These are phyloP conservation scores for Globisporangium paroecandrum DNA, from an alignment of 352 stramenopile genomes.

Conservation along the genomic window DNA sequence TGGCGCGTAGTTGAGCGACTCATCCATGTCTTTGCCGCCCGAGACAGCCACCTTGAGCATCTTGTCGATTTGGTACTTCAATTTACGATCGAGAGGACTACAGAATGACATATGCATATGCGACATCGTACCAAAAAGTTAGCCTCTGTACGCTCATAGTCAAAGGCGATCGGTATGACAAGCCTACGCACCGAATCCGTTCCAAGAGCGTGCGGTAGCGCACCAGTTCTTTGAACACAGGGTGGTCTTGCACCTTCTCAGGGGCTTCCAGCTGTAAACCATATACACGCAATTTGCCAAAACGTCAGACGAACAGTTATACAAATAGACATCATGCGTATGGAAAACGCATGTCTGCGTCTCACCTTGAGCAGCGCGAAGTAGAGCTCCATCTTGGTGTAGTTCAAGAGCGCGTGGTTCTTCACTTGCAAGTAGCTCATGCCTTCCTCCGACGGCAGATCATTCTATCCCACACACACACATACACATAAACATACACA, in stretches of 20 bases:
- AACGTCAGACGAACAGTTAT: neutral
- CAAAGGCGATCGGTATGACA: neutral
- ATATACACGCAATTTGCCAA: neutral
- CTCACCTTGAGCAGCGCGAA: constrained; percentile 76
- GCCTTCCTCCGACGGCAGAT: constrained; percentile 55
- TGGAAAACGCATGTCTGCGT: neutral
- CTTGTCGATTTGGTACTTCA: constrained; percentile 90
- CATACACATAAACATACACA: neutral
- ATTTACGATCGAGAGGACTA: constrained; percentile 79
- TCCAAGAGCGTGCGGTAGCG: constrained; percentile 83
- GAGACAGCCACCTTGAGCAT: constrained; percentile 86
- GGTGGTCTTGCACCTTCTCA: constrained; percentile 67
- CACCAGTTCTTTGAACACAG: constrained; percentile 84
- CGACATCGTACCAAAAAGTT: neutral
- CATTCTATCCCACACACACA: constrained; percentile 29
- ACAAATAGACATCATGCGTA: neutral
- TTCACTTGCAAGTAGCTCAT: constrained; percentile 86
- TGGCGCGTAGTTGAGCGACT: constrained; percentile 75
- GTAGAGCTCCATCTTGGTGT: constrained; percentile 87
- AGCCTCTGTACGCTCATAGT: neutral
- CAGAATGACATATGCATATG: neutral
- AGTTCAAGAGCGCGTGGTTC: constrained; percentile 82
- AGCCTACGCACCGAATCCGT: constrained; percentile 52
- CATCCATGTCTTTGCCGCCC: constrained; percentile 65
- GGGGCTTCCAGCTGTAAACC: constrained; percentile 53